Base-by-base conservation (phyloP, 495 filamentous ascomycete genomes). In the Aspergillus sparsus region DNA sequence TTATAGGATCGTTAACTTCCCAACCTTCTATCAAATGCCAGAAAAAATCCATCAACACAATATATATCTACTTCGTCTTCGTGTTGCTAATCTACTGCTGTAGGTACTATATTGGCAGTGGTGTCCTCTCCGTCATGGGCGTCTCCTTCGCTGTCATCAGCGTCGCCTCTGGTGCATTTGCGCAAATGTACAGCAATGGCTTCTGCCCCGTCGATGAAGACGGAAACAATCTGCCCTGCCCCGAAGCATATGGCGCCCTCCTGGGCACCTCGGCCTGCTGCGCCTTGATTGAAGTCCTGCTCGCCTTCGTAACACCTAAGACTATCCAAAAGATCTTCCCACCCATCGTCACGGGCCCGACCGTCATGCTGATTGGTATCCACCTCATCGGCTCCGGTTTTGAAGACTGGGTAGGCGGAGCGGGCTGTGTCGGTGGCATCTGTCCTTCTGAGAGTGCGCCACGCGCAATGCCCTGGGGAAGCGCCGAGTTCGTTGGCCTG, bases 161-260 rank as follows among this genome's bases (percentile, higher is more conserved):
- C 9, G 87, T 96, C 33, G 89, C 91, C 10, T 80, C 82, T 7
- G 90, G 89, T 32, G 89, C 86, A 0, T 86, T 97, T 52, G 60
- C 70, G 10, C 91, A 96, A 66, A 96, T 96, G 90, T 96, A 97
- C 71, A 74, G 74, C 27, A 92, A 89, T 51, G 92, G 92, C 16
- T 82, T 78, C 56, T 96, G 92, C 59, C 89, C 89, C 0, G 73
- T 78, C 2, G 85, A 74, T 49, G 77, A 73, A 2, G 77, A 86
- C 55, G 90, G 90, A 31, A 86, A 76, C 44, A 80, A 76, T 45
- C 80, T 96, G 9, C 88, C 91, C 8, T 97, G 92, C 60, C 93
- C 91, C 0, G 77, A 89, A 36, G 92, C 87, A 8, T 97, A 97
- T 65, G 93, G 92, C 15, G 91, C 91, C 8, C 77, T 95, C 34